Evolutionary conservation across 345 rosid species (phyloP).

Genomic region (Firmiana major): DNA sequence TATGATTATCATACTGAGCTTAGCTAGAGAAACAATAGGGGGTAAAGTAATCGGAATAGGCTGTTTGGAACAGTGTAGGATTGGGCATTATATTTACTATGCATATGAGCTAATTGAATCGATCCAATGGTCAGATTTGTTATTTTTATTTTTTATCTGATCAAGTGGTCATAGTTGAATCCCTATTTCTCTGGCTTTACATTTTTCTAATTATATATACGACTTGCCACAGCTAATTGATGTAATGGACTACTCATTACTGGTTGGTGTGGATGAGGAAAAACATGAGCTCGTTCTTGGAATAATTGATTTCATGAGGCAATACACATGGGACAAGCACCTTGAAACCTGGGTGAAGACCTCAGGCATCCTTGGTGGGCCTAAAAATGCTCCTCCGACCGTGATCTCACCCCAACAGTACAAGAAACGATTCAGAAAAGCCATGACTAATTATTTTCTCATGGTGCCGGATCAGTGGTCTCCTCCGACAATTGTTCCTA

Average conservation of each 20-base stretch:
- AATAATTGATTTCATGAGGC: constrained; percentile 95
- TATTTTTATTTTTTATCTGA: background rate
- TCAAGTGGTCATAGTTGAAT: background rate
- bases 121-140: background rate
- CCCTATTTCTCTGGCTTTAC: background rate
- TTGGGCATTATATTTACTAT: background rate
- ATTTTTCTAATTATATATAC: constrained; percentile 1
- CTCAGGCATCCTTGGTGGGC: constrained; percentile 86
- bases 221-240: constrained; percentile 60
- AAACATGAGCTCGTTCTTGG: constrained; percentile 79
- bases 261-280: constrained; percentile 86
- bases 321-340: constrained; percentile 98
- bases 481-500: constrained; percentile 38
- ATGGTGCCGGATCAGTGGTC: constrained; percentile 98
- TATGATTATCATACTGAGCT: background rate
- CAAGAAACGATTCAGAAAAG: constrained; percentile 91
- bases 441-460: constrained; percentile 87
- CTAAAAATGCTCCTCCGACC: constrained; percentile 66
- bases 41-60: background rate
- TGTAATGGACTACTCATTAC: constrained; percentile 92
- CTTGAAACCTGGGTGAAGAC: constrained; percentile 92
- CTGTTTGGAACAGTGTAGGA: background rate
- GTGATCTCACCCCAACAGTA: constrained; percentile 91
- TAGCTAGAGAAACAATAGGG: background rate
- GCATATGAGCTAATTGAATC: background rate